phyloP scores from a whole-genome alignment of 2,329 filamentous ascomycete genomes.

The Epichloe amarillans region DNA sequence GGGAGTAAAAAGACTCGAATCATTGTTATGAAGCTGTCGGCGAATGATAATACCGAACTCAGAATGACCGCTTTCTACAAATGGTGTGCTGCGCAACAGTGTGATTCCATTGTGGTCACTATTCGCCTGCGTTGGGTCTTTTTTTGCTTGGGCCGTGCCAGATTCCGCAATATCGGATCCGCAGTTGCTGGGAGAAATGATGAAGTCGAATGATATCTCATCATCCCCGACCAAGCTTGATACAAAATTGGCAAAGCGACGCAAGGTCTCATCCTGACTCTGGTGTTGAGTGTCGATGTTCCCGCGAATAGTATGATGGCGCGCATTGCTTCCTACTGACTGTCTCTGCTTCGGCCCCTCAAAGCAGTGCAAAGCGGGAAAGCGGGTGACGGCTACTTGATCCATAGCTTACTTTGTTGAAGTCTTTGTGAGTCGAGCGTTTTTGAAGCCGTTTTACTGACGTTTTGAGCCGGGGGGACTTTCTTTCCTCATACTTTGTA shows the following conservation, averaged over 20 bases:
- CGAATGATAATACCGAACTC: not conserved
- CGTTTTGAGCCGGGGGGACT: not conserved
- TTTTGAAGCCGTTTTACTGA: not conserved
- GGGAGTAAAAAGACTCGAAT: not conserved
- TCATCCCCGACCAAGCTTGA: not conserved
- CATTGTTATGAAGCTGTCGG: not conserved
- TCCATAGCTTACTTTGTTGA: not conserved
- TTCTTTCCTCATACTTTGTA: not conserved
- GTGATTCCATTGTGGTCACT: not conserved
- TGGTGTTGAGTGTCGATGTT: not conserved
- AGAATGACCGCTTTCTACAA: not conserved
- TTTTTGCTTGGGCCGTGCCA: not conserved
- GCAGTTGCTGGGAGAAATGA: not conserved
- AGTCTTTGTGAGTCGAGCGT: not conserved
- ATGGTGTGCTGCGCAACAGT: not conserved
- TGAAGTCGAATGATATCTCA: constrained; percentile 2
- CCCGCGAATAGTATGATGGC: not conserved
- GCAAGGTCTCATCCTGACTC: not conserved
- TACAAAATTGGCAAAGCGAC: not conserved
- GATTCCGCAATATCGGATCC: not conserved
- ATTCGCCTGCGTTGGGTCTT: not conserved
- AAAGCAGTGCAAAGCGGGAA: not conserved
- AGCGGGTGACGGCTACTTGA: not conserved
- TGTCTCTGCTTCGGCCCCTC: not conserved
- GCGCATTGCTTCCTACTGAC: too few relatives aligned